Conservation (phyloP, 805 yeast genomes). For the Huiozyma naganishii region DNA sequence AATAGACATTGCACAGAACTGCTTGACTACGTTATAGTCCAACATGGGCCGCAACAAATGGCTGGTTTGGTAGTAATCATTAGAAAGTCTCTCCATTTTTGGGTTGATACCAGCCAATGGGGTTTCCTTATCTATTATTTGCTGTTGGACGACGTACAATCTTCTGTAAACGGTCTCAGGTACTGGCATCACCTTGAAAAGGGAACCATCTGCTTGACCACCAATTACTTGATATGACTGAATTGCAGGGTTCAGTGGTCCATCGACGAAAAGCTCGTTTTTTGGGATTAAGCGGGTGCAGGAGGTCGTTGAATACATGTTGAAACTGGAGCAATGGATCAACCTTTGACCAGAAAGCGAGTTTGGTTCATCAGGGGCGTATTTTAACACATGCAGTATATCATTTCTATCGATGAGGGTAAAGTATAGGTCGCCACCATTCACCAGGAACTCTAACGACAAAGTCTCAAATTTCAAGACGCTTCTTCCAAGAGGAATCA, state of each 20-base stretch:
- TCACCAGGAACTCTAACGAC: slow-evolving; percentile 51
- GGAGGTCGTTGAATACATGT: slow-evolving; percentile 51
- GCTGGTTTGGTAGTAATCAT: slow-evolving; percentile 26
- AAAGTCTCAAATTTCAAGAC: slow-evolving; percentile 48
- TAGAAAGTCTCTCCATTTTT: slow-evolving; percentile 42
- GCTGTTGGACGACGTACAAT: slow-evolving; percentile 79
- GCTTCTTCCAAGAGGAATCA: slow-evolving; percentile 72
- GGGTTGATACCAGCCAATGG: slow-evolving; percentile 79
- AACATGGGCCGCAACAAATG: slow-evolving; percentile 49
- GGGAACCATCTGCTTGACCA: slow-evolving; percentile 67
- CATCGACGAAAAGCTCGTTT: slow-evolving; percentile 26
- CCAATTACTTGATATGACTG: slow-evolving; percentile 53
- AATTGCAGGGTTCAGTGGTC: slow-evolving; percentile 2
- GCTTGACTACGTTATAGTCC: slow-evolving; percentile 47
- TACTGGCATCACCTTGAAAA: slow-evolving; percentile 64
- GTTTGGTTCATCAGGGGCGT: slow-evolving; percentile 84
- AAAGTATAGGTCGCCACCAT: slow-evolving; percentile 58
- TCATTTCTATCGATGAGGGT: slow-evolving; percentile 59
- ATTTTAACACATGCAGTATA: slow-evolving; percentile 62
- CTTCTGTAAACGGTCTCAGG: slow-evolving; percentile 68
- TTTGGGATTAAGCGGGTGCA: slow-evolving; percentile 37
- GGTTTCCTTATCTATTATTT: slow-evolving; percentile 63
- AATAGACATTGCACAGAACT: slow-evolving; percentile 45
- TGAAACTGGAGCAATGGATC: slow-evolving; percentile 59
- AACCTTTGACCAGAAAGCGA: slow-evolving; percentile 73